Conservation (phyloP, 305 asterid genomes). For the Plantago coronopus region DNA sequence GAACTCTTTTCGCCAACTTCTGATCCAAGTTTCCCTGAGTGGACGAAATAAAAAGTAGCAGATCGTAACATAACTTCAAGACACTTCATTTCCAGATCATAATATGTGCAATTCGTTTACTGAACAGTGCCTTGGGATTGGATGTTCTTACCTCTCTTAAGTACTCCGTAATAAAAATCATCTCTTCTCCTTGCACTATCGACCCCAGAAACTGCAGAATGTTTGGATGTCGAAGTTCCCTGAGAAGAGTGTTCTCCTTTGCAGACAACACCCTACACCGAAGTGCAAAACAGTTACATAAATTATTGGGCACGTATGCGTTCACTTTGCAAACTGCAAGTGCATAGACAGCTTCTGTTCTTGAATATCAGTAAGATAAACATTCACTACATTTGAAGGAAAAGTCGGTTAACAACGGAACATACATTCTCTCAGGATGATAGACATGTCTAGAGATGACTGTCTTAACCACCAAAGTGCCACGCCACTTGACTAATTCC, state of each 20-base stretch:
- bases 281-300: constrained; percentile 10
- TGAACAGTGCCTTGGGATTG: too few species aligned
- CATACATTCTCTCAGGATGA: constrained; percentile 40
- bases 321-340: too few species aligned
- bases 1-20: constrained; percentile 40
- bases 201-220: constrained; percentile 71
- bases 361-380: too few species aligned
- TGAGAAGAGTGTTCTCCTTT: constrained; percentile 47
- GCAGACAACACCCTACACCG: constrained; percentile 52
- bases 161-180: constrained; percentile 59
- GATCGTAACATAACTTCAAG: neutral
- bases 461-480: constrained; percentile 65
- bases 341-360: too few species aligned
- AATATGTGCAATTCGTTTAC: too few species aligned
- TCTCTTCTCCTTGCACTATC: constrained; percentile 55
- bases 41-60: neutral
- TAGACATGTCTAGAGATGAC: constrained; percentile 41
- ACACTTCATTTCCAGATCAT: too few species aligned
- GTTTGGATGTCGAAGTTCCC: constrained; percentile 67
- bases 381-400: too few species aligned
- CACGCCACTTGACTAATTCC: constrained; percentile 62
- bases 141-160: constrained; percentile 44
- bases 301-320: too few species aligned
- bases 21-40: constrained; percentile 51
- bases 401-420: too few species aligned